phyloP scores from a whole-genome alignment of 2,329 filamentous ascomycete genomes.

The Colletotrichum falcatum region DNA sequence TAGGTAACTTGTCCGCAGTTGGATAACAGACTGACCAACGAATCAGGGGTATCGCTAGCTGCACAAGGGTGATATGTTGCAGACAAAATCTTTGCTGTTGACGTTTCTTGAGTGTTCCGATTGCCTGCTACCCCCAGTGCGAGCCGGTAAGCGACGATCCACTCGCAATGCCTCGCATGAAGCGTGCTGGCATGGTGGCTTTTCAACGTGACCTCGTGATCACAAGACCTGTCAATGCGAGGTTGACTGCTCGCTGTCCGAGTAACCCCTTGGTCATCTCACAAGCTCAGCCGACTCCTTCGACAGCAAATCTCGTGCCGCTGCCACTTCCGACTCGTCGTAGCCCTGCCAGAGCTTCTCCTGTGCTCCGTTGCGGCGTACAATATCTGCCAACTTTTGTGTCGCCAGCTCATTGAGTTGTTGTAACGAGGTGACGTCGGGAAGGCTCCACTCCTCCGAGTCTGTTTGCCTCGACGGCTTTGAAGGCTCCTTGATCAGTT shows the following conservation, averaged over 20 bases:
- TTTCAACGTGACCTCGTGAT: slow-evolving; percentile 19
- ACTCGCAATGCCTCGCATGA: slow-evolving; percentile 15
- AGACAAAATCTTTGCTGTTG: slow-evolving; percentile 5
- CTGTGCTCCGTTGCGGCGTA: slow-evolving; percentile 69
- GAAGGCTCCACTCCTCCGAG: slow-evolving; percentile 64
- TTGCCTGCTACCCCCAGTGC: slow-evolving; percentile 11
- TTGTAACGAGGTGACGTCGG: slow-evolving; percentile 69
- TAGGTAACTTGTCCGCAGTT: slow-evolving; percentile 8
- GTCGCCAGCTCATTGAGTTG: slow-evolving; percentile 80
- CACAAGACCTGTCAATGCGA: slow-evolving; percentile 7
- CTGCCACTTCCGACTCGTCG: slow-evolving; percentile 76
- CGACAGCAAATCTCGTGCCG: slow-evolving; percentile 75
- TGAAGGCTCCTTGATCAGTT: slow-evolving; percentile 58
- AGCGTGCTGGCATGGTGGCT: slow-evolving; percentile 10
- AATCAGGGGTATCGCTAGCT: slow-evolving; percentile 5
- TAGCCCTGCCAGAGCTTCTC: slow-evolving; percentile 80
- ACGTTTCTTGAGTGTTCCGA: slow-evolving; percentile 22
- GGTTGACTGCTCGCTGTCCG: slow-evolving; percentile 6
- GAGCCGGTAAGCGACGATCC: not conserved
- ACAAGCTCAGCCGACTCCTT: slow-evolving; percentile 59
- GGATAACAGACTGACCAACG: slow-evolving; percentile 5
- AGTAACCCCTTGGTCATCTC: slow-evolving; percentile 50
- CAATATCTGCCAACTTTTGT: slow-evolving; percentile 80
- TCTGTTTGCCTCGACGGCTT: slow-evolving; percentile 61
- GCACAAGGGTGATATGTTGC: slow-evolving; percentile 18